Conservation (phyloP, 345 rosid genomes). For the Sisymbrium irio region DNA sequence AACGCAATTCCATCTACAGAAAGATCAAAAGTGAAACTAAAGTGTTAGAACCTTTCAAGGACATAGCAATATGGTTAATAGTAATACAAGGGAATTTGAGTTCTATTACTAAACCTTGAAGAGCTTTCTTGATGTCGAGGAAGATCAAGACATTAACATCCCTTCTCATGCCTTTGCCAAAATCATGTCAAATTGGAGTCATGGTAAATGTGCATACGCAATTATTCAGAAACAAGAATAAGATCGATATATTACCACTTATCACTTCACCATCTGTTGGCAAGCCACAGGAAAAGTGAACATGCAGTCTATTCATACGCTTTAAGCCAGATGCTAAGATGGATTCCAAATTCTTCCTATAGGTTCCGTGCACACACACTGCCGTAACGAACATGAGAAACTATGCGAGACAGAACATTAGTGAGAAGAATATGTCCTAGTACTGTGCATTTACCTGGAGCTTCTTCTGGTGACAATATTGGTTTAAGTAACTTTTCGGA, state of each 20-base stretch:
- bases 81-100: background rate
- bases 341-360: slow-evolving; percentile 65
- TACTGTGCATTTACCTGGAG: slow-evolving; percentile 45
- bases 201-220: background rate
- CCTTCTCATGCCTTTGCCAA: slow-evolving; percentile 68
- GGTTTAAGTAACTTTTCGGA: slow-evolving; percentile 72
- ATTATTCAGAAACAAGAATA: background rate
- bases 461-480: slow-evolving; percentile 70
- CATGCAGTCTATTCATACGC: slow-evolving; percentile 78
- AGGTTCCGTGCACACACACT: slow-evolving; percentile 96
- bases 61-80: background rate
- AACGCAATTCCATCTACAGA: slow-evolving; percentile 74
- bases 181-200: background rate
- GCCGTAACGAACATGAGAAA: slow-evolving; percentile 10
- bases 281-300: slow-evolving; percentile 86
- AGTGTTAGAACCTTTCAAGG: background rate
- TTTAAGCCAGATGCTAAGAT: slow-evolving; percentile 75
- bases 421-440: background rate
- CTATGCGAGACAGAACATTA: background rate
- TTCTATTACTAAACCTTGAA: slow-evolving; percentile 51
- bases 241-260: slow-evolving; percentile 52
- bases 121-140: slow-evolving; percentile 71
- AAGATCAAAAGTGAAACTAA: background rate
- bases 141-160: slow-evolving; percentile 66
- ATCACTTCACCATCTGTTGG: slow-evolving; percentile 82